phyloP scores from a whole-genome alignment of 2,329 filamentous ascomycete species.

The Colletotrichum lindemuthianum region DNA sequence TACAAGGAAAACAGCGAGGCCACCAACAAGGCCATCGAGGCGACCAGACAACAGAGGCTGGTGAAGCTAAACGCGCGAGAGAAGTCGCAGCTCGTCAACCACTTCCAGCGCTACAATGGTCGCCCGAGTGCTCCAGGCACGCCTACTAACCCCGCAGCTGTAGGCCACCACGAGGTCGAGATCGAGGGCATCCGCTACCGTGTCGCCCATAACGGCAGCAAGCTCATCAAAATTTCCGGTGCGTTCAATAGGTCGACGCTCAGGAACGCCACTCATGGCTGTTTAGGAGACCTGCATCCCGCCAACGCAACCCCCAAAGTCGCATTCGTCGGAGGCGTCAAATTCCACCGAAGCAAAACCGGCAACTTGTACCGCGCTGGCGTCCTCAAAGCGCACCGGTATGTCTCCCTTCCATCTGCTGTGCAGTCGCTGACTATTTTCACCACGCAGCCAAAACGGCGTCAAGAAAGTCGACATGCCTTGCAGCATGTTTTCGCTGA shows the following conservation, averaged over 20 bases:
- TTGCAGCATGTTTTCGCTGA: conserved; percentile 78
- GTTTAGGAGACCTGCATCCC: conserved; percentile 66
- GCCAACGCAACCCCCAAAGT: conserved; percentile 79
- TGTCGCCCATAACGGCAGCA: conserved; percentile 82
- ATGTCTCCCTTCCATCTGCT: conserved; percentile 50
- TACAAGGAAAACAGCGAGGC: conserved; percentile 79
- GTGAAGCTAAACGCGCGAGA: conserved; percentile 65
- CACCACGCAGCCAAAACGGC: conserved; percentile 56
- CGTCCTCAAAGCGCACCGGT: conserved; percentile 80
- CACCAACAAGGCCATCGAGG: conserved; percentile 76
- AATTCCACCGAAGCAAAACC: conserved; percentile 85
- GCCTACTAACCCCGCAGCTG: conserved; percentile 44
- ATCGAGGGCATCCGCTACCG: conserved; percentile 79
- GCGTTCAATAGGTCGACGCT: conserved; percentile 48
- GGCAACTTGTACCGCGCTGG: conserved; percentile 86
- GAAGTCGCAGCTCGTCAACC: conserved; percentile 65
- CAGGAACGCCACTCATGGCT: conserved; percentile 30
- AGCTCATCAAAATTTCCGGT: conserved; percentile 81
- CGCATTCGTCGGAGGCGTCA: conserved; percentile 77
- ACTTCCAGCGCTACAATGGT: conserved; percentile 49
- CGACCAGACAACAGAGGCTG: conserved; percentile 69
- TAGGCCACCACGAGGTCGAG: conserved; percentile 67
- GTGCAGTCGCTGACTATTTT: conserved; percentile 50
- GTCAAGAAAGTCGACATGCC: conserved; percentile 77
- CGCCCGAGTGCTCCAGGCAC: conserved; percentile 36